Conservation (phyloP, 2,329 filamentous ascomycete genomes). For the Cladophialophora chaetospira region DNA sequence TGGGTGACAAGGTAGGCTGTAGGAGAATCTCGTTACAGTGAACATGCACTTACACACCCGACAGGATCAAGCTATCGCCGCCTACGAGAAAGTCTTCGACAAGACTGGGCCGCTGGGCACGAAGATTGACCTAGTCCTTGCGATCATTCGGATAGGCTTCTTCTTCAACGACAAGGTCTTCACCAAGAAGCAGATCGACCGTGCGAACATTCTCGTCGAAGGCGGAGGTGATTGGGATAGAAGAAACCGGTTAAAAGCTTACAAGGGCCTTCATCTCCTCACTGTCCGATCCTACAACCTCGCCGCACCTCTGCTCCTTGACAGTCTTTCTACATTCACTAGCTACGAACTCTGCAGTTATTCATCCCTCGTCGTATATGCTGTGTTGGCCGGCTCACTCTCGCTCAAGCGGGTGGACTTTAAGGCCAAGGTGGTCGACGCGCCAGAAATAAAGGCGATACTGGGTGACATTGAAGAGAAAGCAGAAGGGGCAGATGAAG, state of each 20-base stretch:
- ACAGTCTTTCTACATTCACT: conserved; percentile 96
- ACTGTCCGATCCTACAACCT: conserved; percentile 88
- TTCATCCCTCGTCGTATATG: conserved; percentile 90
- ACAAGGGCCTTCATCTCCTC: conserved; percentile 90
- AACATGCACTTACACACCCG: not conserved
- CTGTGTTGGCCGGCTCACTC: conserved; percentile 89
- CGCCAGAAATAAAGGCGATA: conserved; percentile 96
- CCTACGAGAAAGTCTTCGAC: conserved; percentile 90
- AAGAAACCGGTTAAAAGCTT: conserved; percentile 96
- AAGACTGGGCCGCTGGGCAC: conserved; percentile 96
- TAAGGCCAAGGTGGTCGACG: conserved; percentile 98
- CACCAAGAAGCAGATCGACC: conserved; percentile 91
- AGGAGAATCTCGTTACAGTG: not conserved
- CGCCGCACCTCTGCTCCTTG: conserved; percentile 88
- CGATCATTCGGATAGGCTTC: conserved; percentile 90
- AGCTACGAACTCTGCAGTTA: conserved; percentile 98
- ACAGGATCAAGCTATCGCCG: conserved; percentile 89
- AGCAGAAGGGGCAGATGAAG: conserved; percentile 77
- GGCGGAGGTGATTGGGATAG: conserved; percentile 98
- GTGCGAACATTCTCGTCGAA: conserved; percentile 86
- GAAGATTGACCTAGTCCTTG: conserved; percentile 95
- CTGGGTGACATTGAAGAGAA: conserved; percentile 88
- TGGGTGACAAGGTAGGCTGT: conserved; percentile 81
- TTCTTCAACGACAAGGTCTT: conserved; percentile 94
- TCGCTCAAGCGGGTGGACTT: conserved; percentile 97